These are phyloP conservation scores for Ceratocystis huliohia DNA, from an alignment of 2,329 filamentous ascomycete genomes.

Conservation along the genomic window DNA sequence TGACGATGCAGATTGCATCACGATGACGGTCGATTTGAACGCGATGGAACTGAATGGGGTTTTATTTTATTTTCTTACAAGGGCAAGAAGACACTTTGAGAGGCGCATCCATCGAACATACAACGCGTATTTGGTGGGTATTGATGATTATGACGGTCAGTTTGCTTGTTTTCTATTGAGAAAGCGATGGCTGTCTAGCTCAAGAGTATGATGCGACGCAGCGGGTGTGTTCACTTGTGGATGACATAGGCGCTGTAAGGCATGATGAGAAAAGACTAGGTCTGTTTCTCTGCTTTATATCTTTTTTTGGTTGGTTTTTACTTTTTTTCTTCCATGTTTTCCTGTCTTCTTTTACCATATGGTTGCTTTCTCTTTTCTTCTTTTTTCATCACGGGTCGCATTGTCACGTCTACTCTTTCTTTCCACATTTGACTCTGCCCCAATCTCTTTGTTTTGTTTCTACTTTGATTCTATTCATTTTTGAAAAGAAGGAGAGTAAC, in stretches of 20 bases:
- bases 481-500: conserved; percentile 17
- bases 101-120: neutral
- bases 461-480: conserved; percentile 15
- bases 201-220: neutral
- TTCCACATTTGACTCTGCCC: conserved; percentile 20
- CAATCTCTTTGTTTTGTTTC: conserved; percentile 17
- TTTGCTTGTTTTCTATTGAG: neutral
- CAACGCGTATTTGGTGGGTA: neutral
- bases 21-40: neutral
- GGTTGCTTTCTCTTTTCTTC: neutral
- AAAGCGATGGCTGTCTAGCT: neutral
- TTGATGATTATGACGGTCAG: conserved; percentile 4
- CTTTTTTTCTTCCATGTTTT: neutral
- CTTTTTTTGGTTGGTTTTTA: conserved; percentile 14
- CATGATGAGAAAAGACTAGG: neutral
- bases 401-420: conserved; percentile 18
- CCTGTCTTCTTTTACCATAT: neutral
- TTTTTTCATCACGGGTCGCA: conserved; percentile 7
- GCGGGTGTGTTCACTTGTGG: conserved; percentile 3
- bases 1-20: neutral
- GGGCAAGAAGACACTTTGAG: neutral
- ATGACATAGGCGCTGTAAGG: neutral
- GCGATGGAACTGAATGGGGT: neutral
- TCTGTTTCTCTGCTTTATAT: conserved; percentile 19
- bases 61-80: neutral